These are phyloP conservation scores for Trichophyton schoenleinii DNA, from an alignment of 2,329 filamentous ascomycete species.

Conservation along the genomic window DNA sequence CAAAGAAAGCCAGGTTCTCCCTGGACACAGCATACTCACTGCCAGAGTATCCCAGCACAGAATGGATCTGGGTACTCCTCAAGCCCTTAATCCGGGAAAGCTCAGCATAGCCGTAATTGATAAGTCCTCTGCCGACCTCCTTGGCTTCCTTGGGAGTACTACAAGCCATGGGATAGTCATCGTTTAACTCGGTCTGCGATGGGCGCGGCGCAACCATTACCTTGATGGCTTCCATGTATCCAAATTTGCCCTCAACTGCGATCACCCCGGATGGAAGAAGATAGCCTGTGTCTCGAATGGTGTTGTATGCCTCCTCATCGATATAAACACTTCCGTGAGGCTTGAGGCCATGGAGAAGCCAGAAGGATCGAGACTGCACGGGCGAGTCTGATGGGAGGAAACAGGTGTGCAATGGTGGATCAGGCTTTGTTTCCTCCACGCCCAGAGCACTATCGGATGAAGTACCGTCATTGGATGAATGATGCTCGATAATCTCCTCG, in stretches of 20 bases:
- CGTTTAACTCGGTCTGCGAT: slow-evolving; percentile 27
- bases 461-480: slow-evolving; percentile 24
- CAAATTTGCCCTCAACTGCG: slow-evolving; percentile 76
- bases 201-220: slow-evolving; percentile 60
- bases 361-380: slow-evolving; percentile 89
- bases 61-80: slow-evolving; percentile 67
- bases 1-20: slow-evolving; percentile 72
- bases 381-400: slow-evolving; percentile 77
- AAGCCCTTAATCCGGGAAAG: slow-evolving; percentile 73
- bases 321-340: slow-evolving; percentile 89
- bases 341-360: slow-evolving; percentile 83
- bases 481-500: slow-evolving; percentile 63
- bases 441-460: slow-evolving; percentile 3
- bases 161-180: slow-evolving; percentile 23
- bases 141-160: slow-evolving; percentile 33
- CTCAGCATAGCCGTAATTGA: slow-evolving; percentile 84
- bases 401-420: slow-evolving; percentile 69
- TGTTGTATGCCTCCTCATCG: slow-evolving; percentile 73
- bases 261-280: slow-evolving; percentile 84
- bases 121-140: slow-evolving; percentile 78
- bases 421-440: slow-evolving; percentile 23
- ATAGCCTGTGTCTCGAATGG: slow-evolving; percentile 70
- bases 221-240: slow-evolving; percentile 82
- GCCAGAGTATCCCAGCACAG: slow-evolving; percentile 77
- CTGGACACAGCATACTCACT: slow-evolving; percentile 85